These are phyloP conservation scores for Blechomonas ayalai DNA, from an alignment of 208 protist genomes.

Conservation along the genomic window DNA sequence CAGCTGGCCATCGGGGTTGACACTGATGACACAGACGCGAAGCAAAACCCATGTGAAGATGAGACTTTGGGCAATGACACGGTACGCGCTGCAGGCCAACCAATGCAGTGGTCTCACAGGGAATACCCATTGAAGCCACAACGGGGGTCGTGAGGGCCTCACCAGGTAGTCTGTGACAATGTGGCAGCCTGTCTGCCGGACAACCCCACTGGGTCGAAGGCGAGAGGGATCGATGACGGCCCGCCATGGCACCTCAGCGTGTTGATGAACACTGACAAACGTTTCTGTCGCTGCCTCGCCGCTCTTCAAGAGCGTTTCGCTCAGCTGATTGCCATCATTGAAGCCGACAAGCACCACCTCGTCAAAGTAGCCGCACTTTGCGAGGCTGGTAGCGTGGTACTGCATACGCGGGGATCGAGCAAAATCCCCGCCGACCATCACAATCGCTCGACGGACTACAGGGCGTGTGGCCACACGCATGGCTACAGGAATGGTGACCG, in stretches of 20 bases:
- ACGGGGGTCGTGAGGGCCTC: conserved; percentile 26
- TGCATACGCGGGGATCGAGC: conserved; percentile 87
- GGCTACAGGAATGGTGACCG: conserved; percentile 20
- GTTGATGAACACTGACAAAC: conserved; percentile 13
- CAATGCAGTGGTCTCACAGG: conserved; percentile 39
- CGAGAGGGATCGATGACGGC: background rate
- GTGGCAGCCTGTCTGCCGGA: conserved; percentile 6
- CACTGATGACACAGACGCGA: conserved; percentile 38
- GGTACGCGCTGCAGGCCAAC: conserved; percentile 52
- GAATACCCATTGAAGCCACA: conserved; percentile 54
- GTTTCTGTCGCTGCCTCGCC: conserved; percentile 19
- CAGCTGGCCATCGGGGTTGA: conserved; percentile 70
- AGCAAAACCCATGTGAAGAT: conserved; percentile 39
- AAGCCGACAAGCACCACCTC: conserved; percentile 70
- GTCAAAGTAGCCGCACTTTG: conserved; percentile 57
- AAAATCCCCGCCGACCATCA: conserved; percentile 88
- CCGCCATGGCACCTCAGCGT: no score
- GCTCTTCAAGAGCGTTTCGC: conserved; percentile 39
- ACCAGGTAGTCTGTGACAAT: conserved; percentile 26
- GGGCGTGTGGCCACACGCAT: conserved; percentile 28
- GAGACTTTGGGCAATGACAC: conserved; percentile 18
- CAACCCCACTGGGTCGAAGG: conserved; percentile 1
- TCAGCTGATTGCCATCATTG: conserved; percentile 63
- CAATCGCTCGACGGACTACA: conserved; percentile 58
- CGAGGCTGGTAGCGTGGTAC: conserved; percentile 80